Base-by-base conservation (phyloP, 1,139 yeast species). In the Blastobotrys apis region DNA sequence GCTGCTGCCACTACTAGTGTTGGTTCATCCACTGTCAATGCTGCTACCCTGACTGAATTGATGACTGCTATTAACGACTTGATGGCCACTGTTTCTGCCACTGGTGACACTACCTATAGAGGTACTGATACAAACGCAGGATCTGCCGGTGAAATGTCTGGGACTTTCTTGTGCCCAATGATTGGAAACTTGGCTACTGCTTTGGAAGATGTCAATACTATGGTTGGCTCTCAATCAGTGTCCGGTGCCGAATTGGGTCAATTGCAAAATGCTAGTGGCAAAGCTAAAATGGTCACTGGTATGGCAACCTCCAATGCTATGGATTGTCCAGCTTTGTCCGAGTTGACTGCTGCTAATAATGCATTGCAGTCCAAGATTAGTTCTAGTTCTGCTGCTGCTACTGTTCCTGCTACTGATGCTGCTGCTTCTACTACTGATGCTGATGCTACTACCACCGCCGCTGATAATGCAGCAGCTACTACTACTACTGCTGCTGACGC, bases 131-230 rank as follows among this genome's bases (percentile, higher is more conserved):
- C 42, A 21, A 21, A 16, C 38, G 25, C 39, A 10, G 37, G 32
- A 3, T 23, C 25, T 15, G 10, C 33, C 6, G n/a, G 16, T 13
- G 40, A 37, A 26, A 26, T 37, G 19, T 26, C 33, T 3, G 23
- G 33, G 25, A 25, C 22, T 21, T 33, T 33, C 21, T 16, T 41
- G 12, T 41, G 44, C 13, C 44, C 44, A 30, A 36, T 41, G 37
- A 22, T 41, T 16, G 12, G 26, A 12, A 29, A 36, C 25, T 10
- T 41, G n/a, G 44, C 41, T 3, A 17, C 3, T 5, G n/a, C 33
- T 4, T 22, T 41, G 15, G 20, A 16, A 3, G 22, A 41, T 15
- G 33, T 31, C 17, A 22, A 15, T 12, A 32, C 9, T n/a, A 12
- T 36, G 16, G 32, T 33, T 21, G 41, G 33, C 5, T 13, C 33